Percentiles rank a stretch among this genome's conserved stretches.
Conservation (phyloP, 1,284 basidiomycete species). For the Volvariella volvacea region DNA sequence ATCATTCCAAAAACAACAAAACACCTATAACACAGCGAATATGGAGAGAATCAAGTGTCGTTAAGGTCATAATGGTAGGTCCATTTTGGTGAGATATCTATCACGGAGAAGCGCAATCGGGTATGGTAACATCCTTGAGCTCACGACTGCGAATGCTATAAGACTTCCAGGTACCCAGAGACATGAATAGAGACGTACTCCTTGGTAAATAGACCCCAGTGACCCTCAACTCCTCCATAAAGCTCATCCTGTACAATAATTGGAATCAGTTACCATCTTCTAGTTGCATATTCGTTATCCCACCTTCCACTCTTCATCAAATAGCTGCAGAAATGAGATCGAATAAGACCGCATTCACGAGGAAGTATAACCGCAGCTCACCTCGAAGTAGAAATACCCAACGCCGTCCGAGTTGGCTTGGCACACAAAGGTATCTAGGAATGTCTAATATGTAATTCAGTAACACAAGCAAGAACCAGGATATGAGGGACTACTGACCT, state of each 20-base stretch:
- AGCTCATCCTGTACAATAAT: conserved; percentile 29
- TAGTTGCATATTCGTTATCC: too few relatives aligned
- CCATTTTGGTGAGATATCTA: too few relatives aligned
- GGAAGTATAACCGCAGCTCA: conserved; percentile 18
- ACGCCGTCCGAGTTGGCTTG: conserved; percentile 77
- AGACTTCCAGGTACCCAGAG: too few relatives aligned
- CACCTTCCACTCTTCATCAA: conserved; percentile 83
- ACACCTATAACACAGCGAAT: too few relatives aligned
- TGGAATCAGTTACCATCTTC: too few relatives aligned
- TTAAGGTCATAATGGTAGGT: too few relatives aligned
- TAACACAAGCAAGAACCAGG: conserved; percentile 2
- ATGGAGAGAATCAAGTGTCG: too few relatives aligned
- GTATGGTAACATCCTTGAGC: conserved; percentile 50
- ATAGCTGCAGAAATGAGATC: conserved; percentile 41
- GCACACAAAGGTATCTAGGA: conserved; percentile 85
- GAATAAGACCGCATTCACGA: background rate
- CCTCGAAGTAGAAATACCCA: conserved; percentile 84
- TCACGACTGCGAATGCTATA: conserved; percentile 46
- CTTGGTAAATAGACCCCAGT: conserved; percentile 46
- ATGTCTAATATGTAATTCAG: conserved; percentile 35
- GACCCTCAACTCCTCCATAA: conserved; percentile 85
- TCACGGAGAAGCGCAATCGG: conserved; percentile 35
- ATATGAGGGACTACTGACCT: conserved; percentile 29
- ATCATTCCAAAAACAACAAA: too few relatives aligned
- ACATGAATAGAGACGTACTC: too few relatives aligned